Conservation (phyloP, 352 stramenopile genomes). For the Phytophthora kernoviae region DNA sequence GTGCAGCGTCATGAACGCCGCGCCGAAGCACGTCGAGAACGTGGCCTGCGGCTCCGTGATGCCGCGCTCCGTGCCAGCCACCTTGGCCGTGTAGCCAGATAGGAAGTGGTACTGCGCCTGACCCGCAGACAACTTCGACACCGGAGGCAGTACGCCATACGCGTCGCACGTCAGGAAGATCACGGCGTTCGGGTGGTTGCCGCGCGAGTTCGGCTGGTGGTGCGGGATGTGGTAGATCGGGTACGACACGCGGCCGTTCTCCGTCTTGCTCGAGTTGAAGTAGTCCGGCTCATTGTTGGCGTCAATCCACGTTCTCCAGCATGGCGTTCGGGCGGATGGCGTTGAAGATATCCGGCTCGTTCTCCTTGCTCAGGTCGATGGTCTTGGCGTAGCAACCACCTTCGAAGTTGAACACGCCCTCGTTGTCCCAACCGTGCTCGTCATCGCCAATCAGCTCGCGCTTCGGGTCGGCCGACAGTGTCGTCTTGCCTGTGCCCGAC, state of each 20-base stretch:
- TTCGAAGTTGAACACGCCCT: constrained; percentile 99
- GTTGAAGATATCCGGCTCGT: constrained; percentile 97
- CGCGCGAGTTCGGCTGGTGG: constrained; percentile 86
- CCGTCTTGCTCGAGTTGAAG: constrained; percentile 95
- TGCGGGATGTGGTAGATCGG: constrained; percentile 98
- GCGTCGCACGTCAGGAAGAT: constrained; percentile 99
- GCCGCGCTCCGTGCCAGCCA: constrained; percentile 97
- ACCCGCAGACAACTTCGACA: constrained; percentile 92
- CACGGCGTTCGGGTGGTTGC: constrained; percentile 95
- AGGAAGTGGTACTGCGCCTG: constrained; percentile 99
- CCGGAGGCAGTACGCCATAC: constrained; percentile 97
- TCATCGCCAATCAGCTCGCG: constrained; percentile 79
- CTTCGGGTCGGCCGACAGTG: constrained; percentile 90
- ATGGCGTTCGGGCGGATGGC: constrained; percentile 97
- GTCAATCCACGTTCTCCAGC: constrained; percentile 95
- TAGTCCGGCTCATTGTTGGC: constrained; percentile 91
- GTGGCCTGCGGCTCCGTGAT: constrained; percentile 95
- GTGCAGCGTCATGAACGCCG: constrained; percentile 97
- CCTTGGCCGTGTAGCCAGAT: constrained; percentile 98
- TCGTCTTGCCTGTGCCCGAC: constrained; percentile 92
- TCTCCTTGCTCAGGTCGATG: constrained; percentile 95
- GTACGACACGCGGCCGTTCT: constrained; percentile 98
- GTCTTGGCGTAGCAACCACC: constrained; percentile 99
- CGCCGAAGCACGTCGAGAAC: constrained; percentile 98
- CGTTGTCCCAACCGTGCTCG: constrained; percentile 97